These are phyloP conservation scores for Chaetomiaceae sp. DNA, from an alignment of 2,329 filamentous ascomycete species.

Conservation along the genomic window DNA sequence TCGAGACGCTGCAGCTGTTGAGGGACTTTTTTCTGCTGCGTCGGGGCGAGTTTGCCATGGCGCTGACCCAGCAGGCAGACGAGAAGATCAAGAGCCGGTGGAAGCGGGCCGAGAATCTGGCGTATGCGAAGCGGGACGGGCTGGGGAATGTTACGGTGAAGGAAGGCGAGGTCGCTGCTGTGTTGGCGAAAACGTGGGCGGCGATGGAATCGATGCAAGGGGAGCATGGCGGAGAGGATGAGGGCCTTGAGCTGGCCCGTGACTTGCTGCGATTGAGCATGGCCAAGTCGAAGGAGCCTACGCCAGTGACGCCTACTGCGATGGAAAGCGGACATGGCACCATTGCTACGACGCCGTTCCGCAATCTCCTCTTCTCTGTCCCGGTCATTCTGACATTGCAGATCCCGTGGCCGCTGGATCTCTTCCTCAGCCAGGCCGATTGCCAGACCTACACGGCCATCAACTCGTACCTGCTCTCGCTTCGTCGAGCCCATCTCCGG, in stretches of 20 bases:
- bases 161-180: conserved; percentile 76
- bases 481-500: conserved; percentile 79
- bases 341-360: conserved; percentile 58
- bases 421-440: conserved; percentile 76
- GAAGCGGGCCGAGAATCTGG: conserved; percentile 56
- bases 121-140: conserved; percentile 52
- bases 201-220: conserved; percentile 70
- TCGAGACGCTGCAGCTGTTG: conserved; percentile 71
- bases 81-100: conserved; percentile 70
- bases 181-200: conserved; percentile 73
- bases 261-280: conserved; percentile 67
- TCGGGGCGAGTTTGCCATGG: conserved; percentile 85
- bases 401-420: conserved; percentile 73
- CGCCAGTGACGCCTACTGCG: conserved; percentile 35
- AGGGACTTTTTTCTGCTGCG: conserved; percentile 84
- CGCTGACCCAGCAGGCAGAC: conserved; percentile 80
- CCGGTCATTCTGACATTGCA: conserved; percentile 67
- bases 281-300: conserved; percentile 41
- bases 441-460: conserved; percentile 77
- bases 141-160: conserved; percentile 67
- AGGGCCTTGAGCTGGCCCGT: conserved; percentile 76
- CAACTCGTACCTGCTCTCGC: conserved; percentile 79
- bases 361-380: conserved; percentile 75
- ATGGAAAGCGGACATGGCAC: conserved; percentile 29
- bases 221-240: conserved; percentile 69